Base-by-base conservation (phyloP, 305 asterid genomes). In the Fraxinus xanthoxyloides region DNA sequence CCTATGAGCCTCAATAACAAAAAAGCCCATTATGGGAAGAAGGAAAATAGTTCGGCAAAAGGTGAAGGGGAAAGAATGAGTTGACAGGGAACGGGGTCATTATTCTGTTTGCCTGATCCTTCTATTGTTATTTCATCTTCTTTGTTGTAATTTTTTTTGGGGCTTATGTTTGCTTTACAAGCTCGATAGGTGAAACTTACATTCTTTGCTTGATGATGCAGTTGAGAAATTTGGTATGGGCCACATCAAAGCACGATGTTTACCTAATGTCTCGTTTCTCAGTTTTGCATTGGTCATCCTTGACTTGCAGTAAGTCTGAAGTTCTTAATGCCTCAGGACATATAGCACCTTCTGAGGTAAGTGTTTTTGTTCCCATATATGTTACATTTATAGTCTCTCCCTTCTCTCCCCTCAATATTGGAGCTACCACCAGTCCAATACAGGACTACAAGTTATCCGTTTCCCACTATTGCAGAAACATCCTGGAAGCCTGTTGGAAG, bases 401-500 rank as follows among this genome's bases (percentile, higher is more conserved):
- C 40, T 69, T 69, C 40, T 4, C 36, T 80, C 72, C 77, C 38
- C 65, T 30, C 56, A 19, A 43, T 80, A 61, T 74, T 65, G 35
- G 23, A 23, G 61, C 70, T 24, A 74, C 65, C 26, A 21, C 24
- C 17, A 0, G 40, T 79, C 79, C 35, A 75, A 12, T 9, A 31
- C 36, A 48, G 17, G 75, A 28, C 72, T 54, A 19, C 67, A 56
- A 65, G 73, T 65, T 8, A 35, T 79, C 59, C 19, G 56, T 48
- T 78, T 61, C 48, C 38, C 77, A 7, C 7, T 63, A 70, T 78
- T 85, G 85, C 86, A 96, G 99, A 93, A 93, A 88, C 98, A 96
- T 87, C 98, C 99, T 81, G 98, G 98, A 78, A 96, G 93, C 89
- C 86, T 96, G 79, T 87, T 93, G 84, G 99, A 93, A 89, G 99